Percentiles rank a stretch among this genome's conserved stretches.
Evolutionary conservation across 208 protist genomes (phyloP).

Genomic region (Novymonas esmeraldas): DNA sequence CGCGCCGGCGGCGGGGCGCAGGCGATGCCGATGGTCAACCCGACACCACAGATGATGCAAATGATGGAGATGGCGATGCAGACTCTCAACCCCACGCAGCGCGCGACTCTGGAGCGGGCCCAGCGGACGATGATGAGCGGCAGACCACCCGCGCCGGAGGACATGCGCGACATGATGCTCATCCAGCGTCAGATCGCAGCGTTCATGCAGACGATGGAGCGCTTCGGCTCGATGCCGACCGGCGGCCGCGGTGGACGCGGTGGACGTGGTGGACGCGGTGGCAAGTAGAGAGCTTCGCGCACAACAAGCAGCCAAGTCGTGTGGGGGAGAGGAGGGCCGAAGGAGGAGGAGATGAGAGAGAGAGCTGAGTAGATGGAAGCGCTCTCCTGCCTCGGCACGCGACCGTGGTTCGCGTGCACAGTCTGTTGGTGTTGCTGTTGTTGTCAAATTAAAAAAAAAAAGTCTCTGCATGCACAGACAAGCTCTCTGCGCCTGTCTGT

Average conservation of each 20-base stretch:
- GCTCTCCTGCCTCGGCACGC: too few relatives aligned
- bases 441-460: too few relatives aligned
- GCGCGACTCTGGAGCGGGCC: conserved; percentile 55
- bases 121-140: conserved; percentile 66
- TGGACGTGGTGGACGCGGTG: conserved; percentile 5
- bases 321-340: not conserved
- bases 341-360: too few relatives aligned
- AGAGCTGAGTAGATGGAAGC: too few relatives aligned
- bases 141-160: conserved; percentile 49
- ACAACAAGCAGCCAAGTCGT: not conserved
- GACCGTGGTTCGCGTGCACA: too few relatives aligned
- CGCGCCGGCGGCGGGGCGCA: conserved; percentile 22
- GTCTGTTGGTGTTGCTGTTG: too few relatives aligned
- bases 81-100: conserved; percentile 58
- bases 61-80: conserved; percentile 79
- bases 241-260: conserved; percentile 3
- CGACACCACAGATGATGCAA: conserved; percentile 41
- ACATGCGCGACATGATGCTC: conserved; percentile 67
- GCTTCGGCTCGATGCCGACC: conserved; percentile 37
- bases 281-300: not conserved
- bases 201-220: conserved; percentile 77
- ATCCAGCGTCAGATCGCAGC: conserved; percentile 82
- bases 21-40: conserved; percentile 3
- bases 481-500: too few relatives aligned
- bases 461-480: too few relatives aligned